Conservation (phyloP, 805 yeast species). For the Wickerhamiella sergipiensis region DNA sequence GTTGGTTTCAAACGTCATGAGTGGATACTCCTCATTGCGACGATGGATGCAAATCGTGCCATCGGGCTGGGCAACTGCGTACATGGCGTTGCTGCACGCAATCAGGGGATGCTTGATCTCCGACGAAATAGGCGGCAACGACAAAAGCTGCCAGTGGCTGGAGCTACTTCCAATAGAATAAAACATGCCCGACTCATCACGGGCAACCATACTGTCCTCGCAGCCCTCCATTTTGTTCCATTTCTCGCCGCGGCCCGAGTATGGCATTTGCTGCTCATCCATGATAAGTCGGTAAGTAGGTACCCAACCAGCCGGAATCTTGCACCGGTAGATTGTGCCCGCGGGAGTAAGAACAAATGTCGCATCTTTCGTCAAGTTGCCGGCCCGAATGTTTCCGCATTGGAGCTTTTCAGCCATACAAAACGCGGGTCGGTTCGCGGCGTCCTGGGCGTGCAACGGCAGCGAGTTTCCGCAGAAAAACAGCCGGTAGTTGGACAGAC, state of each 20-base stretch:
- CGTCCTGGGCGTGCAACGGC: background rate
- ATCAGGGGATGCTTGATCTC: background rate
- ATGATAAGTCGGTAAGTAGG: background rate
- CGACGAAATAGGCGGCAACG: background rate
- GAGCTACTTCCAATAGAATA: background rate
- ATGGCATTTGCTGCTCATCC: background rate
- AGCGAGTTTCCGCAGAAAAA: background rate
- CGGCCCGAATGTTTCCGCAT: background rate
- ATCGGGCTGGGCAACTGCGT: background rate
- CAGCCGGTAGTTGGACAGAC: background rate
- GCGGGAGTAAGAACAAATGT: background rate
- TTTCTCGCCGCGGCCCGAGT: background rate
- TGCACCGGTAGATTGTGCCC: background rate
- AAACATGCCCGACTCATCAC: background rate
- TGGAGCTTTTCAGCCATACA: background rate
- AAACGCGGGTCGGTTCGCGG: background rate
- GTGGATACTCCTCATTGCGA: background rate
- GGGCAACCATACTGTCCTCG: background rate
- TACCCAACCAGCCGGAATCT: background rate
- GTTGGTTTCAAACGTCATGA: background rate
- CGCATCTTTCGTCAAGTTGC: background rate
- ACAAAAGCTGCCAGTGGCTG: background rate
- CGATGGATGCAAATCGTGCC: background rate
- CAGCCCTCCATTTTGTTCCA: background rate
- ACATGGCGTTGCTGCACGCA: background rate